phyloP scores from a whole-genome alignment of 75 land plant species.

The Pinus albicaulis region DNA sequence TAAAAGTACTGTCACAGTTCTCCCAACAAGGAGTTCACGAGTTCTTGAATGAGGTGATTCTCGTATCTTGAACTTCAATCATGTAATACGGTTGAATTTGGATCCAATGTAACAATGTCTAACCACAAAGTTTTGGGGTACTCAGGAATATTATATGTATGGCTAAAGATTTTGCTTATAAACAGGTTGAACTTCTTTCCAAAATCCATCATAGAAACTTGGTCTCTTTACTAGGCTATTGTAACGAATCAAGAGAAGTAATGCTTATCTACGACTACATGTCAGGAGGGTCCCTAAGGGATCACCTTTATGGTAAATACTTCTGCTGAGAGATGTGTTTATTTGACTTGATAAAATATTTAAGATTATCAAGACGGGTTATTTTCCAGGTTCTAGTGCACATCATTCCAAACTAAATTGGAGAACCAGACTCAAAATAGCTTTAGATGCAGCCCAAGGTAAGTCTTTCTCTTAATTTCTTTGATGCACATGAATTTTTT shows the following conservation, averaged over 20 bases:
- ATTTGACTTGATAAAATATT: not conserved
- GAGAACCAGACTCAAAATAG: not conserved
- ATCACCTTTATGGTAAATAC: conserved; percentile 32
- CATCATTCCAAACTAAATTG: not conserved
- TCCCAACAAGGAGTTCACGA: not conserved
- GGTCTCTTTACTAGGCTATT: conserved; percentile 33
- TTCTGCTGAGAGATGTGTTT: not conserved
- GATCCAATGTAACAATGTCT: not conserved
- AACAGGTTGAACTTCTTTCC: not conserved
- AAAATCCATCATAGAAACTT: not conserved
- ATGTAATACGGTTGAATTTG: too few species aligned
- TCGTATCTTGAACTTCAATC: not conserved
- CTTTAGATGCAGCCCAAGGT: conserved; percentile 5
- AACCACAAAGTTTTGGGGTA: not conserved
- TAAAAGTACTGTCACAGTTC: not conserved
- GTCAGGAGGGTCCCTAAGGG: conserved; percentile 54
- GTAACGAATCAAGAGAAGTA: conserved; percentile 35
- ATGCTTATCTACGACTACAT: conserved; percentile 60
- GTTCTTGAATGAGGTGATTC: conserved; percentile 3
- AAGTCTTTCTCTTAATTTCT: not conserved
- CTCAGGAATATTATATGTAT: not conserved
- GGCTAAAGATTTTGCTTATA: not conserved
- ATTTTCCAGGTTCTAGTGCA: not conserved
- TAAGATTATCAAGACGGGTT: not conserved
- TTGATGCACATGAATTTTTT: not conserved